phyloP scores from a whole-genome alignment of 225 moss, liverwort and hornwort genomes.

The Physcomitrellopsis africana region DNA sequence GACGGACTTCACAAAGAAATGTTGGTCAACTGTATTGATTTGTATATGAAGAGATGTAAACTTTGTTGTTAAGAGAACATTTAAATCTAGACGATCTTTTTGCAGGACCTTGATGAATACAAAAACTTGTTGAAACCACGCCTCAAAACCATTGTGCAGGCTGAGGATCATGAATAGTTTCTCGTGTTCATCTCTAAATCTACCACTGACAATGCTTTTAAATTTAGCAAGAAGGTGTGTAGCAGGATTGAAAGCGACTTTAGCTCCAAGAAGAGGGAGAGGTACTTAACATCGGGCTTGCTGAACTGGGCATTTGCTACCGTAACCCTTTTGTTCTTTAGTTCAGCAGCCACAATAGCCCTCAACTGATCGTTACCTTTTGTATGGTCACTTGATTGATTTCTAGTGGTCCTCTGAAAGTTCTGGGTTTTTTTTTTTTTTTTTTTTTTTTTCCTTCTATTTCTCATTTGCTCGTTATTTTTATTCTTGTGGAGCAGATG shows the following conservation, averaged over 20 bases:
- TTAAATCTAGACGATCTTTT: neutral
- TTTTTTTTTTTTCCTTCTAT: too few species aligned
- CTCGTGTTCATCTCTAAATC: slow-evolving; percentile 88
- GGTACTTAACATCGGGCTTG: slow-evolving; percentile 40
- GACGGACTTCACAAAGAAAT: neutral
- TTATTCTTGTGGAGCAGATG: slow-evolving; percentile 62
- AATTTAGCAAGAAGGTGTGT: slow-evolving; percentile 81
- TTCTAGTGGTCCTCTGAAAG: slow-evolving; percentile 8
- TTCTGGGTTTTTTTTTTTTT: too few species aligned
- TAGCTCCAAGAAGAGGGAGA: slow-evolving; percentile 93
- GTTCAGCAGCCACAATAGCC: slow-evolving; percentile 14
- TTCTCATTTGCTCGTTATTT: slow-evolving; percentile 12
- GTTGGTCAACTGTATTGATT: slow-evolving; percentile 17
- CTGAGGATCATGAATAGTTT: slow-evolving; percentile 99
- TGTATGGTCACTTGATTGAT: neutral
- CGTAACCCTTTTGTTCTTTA: slow-evolving; percentile 21
- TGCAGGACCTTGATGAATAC: slow-evolving; percentile 97
- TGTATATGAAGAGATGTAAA: slow-evolving; percentile 4
- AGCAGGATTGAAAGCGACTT: slow-evolving; percentile 90
- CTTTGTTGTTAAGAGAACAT: neutral
- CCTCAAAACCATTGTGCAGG: slow-evolving; percentile 87
- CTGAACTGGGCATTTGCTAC: slow-evolving; percentile 27
- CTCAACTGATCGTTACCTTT: neutral
- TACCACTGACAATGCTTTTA: slow-evolving; percentile 65
- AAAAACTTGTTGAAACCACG: slow-evolving; percentile 88